Percentiles rank a stretch among this genome's conserved stretches.
Evolutionary conservation across 768 basidiomycete species (phyloP).

Genomic region (Boletales sp.): DNA sequence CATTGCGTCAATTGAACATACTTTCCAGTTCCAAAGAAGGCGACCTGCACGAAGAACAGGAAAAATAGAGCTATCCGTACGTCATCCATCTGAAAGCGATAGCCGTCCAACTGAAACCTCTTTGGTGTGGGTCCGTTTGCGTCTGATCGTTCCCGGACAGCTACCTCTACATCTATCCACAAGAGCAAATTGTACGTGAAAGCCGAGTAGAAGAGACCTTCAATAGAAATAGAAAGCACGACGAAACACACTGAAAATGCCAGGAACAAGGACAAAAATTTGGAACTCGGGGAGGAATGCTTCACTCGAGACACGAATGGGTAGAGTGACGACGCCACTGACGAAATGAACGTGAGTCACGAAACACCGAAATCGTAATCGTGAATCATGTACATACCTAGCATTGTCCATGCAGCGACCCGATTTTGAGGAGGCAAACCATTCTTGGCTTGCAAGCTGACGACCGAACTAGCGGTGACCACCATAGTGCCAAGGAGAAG

Average conservation of each 20-base stretch:
- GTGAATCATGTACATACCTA: constrained; percentile 43
- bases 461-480: constrained; percentile 56
- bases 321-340: constrained; percentile 48
- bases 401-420: constrained; percentile 56
- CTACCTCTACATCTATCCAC: constrained; percentile 66
- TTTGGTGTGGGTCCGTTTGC: constrained; percentile 2
- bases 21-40: constrained; percentile 85
- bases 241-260: constrained; percentile 75
- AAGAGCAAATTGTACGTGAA: constrained; percentile 58
- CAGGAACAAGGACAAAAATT: constrained; percentile 60
- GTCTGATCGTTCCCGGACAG: constrained; percentile 15
- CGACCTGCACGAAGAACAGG: constrained; percentile 82
- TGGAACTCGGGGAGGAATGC: constrained; percentile 42
- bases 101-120: constrained; percentile 14
- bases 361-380: background rate
- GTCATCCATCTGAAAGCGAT: constrained; percentile 56
- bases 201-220: constrained; percentile 74
- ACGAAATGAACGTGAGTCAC: constrained; percentile 26
- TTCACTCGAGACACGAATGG: constrained; percentile 42
- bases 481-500: constrained; percentile 46
- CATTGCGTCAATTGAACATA: constrained; percentile 33
- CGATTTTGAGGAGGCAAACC: constrained; percentile 66
- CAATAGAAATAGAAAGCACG: constrained; percentile 76
- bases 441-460: constrained; percentile 57
- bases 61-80: constrained; percentile 76